Base-by-base conservation (phyloP, 2,329 filamentous ascomycete species). In the Claviceps arundinis region DNA sequence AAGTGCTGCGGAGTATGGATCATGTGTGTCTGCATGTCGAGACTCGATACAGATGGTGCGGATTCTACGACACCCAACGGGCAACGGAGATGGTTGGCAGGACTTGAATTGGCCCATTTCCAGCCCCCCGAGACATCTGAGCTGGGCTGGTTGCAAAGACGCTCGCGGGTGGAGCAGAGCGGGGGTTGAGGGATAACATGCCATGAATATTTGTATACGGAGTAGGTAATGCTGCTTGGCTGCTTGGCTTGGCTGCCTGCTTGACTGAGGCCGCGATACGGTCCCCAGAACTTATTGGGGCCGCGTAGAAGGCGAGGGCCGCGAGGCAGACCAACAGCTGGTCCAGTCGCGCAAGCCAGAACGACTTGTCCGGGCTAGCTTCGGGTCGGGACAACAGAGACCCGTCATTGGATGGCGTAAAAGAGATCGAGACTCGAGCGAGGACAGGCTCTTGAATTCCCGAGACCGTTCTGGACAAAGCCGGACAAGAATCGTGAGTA, bases 101-200 rank as follows among this genome's bases (percentile, higher is more conserved):
- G 24, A n/a, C 24, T 34, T 34, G 30, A 34, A 34, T 11, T 34
- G 30, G 9, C 30, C 30, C 30, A 34, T 34, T 34, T 34, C 26
- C 44, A 47, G 17, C 24, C 19, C 19, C 34, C 14, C 26, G 17
- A 48, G 30, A 42, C 40, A 42, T 41, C 7, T 42, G 40, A 14
- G 16, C n/a, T 43, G 41, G 41, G 24, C 19, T 43, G 17, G 13
- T 48, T 38, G 30, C 34, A n/a, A 16, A n/a, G 16, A 26, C 34
- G 48, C 19, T 50, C 17, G 11, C 45, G 30, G 38, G 34, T 45
- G 49, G 48, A 50, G 43, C 43, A 45, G 30, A 30, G 43, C 49
- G 49, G 49, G 49, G 49, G 14, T 26, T 8, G 42, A 30, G 34
- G 49, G 42, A 50, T 45, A 38, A 40, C 34, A 50, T 50, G 6